phyloP scores from a whole-genome alignment of 108 stramenopile species.

The Aurantiochytrium sp. region DNA sequence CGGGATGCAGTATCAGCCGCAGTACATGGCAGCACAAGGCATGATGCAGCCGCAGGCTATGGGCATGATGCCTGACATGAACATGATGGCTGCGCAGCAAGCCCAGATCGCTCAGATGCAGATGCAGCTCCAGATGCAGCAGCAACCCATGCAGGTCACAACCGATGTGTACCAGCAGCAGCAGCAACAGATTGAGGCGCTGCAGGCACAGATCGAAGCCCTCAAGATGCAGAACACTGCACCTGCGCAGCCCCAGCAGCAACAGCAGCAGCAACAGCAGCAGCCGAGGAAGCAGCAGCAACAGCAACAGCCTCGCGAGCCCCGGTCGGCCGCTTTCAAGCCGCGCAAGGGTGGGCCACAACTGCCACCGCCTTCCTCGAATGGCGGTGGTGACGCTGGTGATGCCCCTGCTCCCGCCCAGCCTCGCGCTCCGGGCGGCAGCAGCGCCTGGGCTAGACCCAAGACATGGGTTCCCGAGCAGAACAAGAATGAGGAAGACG shows the following conservation, averaged over 20 bases:
- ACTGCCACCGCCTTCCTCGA: neutral
- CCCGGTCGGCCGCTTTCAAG: neutral
- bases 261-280: neutral
- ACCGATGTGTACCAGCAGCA: neutral
- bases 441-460: neutral
- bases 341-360: neutral
- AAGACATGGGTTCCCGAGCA: neutral
- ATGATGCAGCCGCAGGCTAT: conserved; percentile 4
- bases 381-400: neutral
- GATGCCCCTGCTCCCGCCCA: neutral
- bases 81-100: neutral
- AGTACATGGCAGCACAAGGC: neutral
- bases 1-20: neutral
- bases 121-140: conserved; percentile 4
- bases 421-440: neutral
- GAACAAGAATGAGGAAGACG: neutral
- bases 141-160: neutral
- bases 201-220: neutral
- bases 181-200: neutral
- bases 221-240: neutral
- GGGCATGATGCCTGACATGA: neutral
- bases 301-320: neutral
- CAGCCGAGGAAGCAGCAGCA: neutral
- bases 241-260: neutral
- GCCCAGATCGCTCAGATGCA: neutral